A percentile compares a stretch with the other conserved stretches of the same genome.
Evolutionary conservation across 495 filamentous ascomycete species (phyloP).

Genomic region (Neurospora tetrasperma): DNA sequence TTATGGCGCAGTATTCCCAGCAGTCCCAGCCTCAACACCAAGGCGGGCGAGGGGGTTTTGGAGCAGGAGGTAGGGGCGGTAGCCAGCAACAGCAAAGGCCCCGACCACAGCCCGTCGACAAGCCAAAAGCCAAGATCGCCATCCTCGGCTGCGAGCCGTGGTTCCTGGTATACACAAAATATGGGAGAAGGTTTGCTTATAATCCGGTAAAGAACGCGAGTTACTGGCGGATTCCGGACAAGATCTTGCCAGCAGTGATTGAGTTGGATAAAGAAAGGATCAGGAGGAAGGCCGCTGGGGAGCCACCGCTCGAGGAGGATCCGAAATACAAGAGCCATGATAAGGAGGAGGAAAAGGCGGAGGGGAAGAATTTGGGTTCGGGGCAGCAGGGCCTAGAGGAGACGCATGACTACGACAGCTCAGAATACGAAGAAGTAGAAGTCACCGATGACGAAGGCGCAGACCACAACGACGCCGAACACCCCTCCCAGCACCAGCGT

Average conservation of each 20-base stretch:
- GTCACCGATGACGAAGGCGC: slow-evolving; percentile 59
- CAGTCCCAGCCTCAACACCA: slow-evolving; percentile 11
- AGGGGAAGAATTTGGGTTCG: neutral
- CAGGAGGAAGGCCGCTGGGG: slow-evolving; percentile 34
- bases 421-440: slow-evolving; percentile 82
- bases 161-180: slow-evolving; percentile 84
- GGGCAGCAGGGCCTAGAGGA: neutral
- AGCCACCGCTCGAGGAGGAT: neutral
- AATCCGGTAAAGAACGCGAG: slow-evolving; percentile 75
- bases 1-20: slow-evolving; percentile 35
- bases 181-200: slow-evolving; percentile 79
- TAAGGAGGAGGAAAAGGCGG: neutral
- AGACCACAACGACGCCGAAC: slow-evolving; percentile 30
- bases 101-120: slow-evolving; percentile 57
- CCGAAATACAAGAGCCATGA: neutral
- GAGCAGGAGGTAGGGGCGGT: slow-evolving; percentile 37
- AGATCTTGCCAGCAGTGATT: slow-evolving; percentile 69
- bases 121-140: slow-evolving; percentile 65
- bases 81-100: slow-evolving; percentile 43
- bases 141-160: slow-evolving; percentile 83
- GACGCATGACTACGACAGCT: slow-evolving; percentile 31
- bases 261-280: slow-evolving; percentile 55
- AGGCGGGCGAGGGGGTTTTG: slow-evolving; percentile 23
- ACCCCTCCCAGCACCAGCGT: slow-evolving; percentile 54
- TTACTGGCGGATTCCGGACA: slow-evolving; percentile 83